Evolutionary conservation across 192 early-diverging fungal species (phyloP), one percentile per base, ranked within the genome.

Genomic region (Linnemannia elongata): DNA sequence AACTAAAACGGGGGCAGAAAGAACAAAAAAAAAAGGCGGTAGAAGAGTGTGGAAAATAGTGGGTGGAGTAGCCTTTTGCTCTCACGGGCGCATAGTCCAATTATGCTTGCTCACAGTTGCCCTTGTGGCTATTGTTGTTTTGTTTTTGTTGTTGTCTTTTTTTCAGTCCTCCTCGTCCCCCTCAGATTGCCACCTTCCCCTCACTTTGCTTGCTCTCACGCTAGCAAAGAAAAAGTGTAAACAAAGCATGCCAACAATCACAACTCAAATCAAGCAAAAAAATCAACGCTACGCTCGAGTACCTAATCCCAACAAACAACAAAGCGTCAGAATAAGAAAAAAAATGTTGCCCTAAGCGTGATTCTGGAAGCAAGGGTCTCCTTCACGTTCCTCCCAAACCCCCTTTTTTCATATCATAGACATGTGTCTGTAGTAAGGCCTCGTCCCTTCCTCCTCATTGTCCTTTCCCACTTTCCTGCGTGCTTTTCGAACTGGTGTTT

Each of bases 181-280:
- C 10, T 17, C 47, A 52, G 49, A 4, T 18, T 22, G 49, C n/a
- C 55, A 27, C 10, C 55, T 27, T 6, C 55, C 27, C 30, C 60
- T 66, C 13, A 30, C 30, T 66, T 52, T 30, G 30, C 60, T 66
- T 30, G 60, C 60, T 66, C 30, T 66, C 60, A 66, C 27, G 60
- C 30, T 66, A 15, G 27, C 17, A 52, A 45, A 30, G 22, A 27
- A 4, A 5, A 33, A 13, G 60, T 66, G 60, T 66, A 33, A 66
- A 66, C 22, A 57, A 57, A 57, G 55, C 55, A 27, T 57, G 55
- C 55, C n/a, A 57, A 57, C n/a, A 66, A 52, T 52, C 60, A 66
- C 57, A 60, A 60, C 3, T 30, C n/a, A 60, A 60, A 60, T 9
- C n/a, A 27, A 60, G 24, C 9, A 60, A 27, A 27, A 3, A 60